Evolutionary conservation across 192 early-diverging fungal genomes (phyloP).

Genomic region (Coemansia asiatica): DNA sequence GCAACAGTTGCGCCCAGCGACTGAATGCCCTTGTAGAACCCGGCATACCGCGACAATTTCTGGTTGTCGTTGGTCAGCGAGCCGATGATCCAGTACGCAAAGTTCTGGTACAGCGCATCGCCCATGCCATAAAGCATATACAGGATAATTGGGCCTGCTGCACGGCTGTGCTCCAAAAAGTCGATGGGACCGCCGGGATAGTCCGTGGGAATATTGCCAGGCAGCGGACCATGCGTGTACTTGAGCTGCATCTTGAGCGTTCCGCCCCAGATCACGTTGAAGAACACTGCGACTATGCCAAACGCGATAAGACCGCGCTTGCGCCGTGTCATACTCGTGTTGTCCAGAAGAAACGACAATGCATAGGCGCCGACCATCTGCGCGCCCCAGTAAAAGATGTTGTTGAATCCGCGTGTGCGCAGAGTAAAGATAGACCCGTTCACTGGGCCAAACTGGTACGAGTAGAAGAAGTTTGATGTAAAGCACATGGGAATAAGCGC

Average conservation of each 20-base stretch:
- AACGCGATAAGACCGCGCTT: constrained; percentile 64
- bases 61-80: constrained; percentile 77
- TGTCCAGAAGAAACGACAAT: constrained; percentile 72
- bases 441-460: constrained; percentile 68
- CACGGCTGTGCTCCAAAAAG: constrained; percentile 42
- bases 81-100: constrained; percentile 80
- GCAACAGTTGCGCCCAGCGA: constrained; percentile 67
- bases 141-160: constrained; percentile 62
- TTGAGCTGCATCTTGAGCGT: constrained; percentile 61
- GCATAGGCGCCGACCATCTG: constrained; percentile 70
- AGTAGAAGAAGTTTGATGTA: too few species aligned
- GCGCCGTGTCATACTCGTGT: constrained; percentile 50
- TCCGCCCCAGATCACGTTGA: constrained; percentile 63
- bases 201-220: constrained; percentile 10
- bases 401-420: constrained; percentile 72
- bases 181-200: constrained; percentile 48
- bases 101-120: constrained; percentile 79
- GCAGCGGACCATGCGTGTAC: constrained; percentile 47
- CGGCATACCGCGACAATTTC: constrained; percentile 66
- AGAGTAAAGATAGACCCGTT: constrained; percentile 68
- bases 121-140: constrained; percentile 72
- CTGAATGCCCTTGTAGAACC: constrained; percentile 88
- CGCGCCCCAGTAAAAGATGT: constrained; percentile 72
- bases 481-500: constrained; percentile 67
- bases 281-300: constrained; percentile 39